Base-by-base conservation (phyloP, 371 early-diverging fungal species). In the Sporodiniella umbellata region DNA sequence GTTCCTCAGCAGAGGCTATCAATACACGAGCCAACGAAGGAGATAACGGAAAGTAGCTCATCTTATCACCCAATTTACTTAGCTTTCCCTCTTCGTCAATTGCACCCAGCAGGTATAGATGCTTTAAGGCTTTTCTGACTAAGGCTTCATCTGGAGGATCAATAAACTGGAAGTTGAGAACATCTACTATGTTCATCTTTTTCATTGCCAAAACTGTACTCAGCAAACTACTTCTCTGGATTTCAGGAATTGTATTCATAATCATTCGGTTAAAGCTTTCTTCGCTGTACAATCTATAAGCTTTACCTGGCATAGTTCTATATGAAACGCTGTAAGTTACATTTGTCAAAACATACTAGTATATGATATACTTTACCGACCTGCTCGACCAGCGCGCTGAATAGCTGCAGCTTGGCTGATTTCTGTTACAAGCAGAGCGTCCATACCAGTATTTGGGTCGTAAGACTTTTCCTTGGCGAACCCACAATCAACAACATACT, bases 371-470 rank as follows among this genome's bases (percentile, higher is more conserved):
- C n/a, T n/a, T 35, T 35, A 35, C 35, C 99, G 82, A 4, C 99
- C 99, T n/a, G 99, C 99, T 37, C 99, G 86, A 18, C 99, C 99
- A 21, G 90, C 88, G 42, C 99, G 81, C 70, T 99, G 99, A 40
- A 88, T 89, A 3, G 99, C 98, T 4, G 96, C 89, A 2, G 98
- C 97, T 43, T 93, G 88, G 39, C 80, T 80, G 44, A 94, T 86
- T 11, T 87, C 89, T n/a, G 85, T 85, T 0, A 91, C 85, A 14
- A 90, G 53, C 19, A 66, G 88, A 72, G 77, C 95, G 80, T 94
- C 94, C 83, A 94, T 88, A 8, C 86, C 85, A 3, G 89, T 86
- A 28, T 66, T 65, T 8, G 92, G 79, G 60, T 90, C 88, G 64
- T 81, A 90, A 42, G 83, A 83, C 51, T 93, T 95, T 48, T 88